Evolutionary conservation across 176 grass and related monocot genomes (phyloP), one percentile per base, ranked within the genome.

Genomic region (Melocanna baccifera): DNA sequence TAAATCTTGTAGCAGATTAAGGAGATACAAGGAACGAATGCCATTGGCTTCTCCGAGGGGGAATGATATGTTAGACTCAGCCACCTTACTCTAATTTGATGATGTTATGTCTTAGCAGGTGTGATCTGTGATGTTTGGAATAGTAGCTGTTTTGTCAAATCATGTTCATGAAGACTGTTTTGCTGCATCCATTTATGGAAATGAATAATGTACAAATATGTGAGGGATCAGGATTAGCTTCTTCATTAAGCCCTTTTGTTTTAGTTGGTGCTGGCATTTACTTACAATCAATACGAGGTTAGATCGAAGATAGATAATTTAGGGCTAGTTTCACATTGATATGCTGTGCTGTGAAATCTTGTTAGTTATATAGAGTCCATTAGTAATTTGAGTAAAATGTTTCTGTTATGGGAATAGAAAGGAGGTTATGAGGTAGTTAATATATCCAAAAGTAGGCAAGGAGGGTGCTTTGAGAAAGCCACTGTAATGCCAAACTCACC

Each of bases 31-130:
- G 39, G 13, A 78, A 67, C 10, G 13, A 63, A 53, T 76, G 63
- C 2, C 65, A 55, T 42, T 71, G 42, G 14, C 25, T 15, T 81
- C 70, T 64, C 23, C 16, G 10, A 64, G 56, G 23, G 45, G 42
- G 42, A 73, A 75, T 74, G 74, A 48, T 41, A 23, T 66, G 58
- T 61, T 82, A 71, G 37, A 20, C 64, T 82, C 55, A 46, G 41
- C 26, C 48, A 75, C 59, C 50, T 74, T 14, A 62, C 18, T 69
- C 51, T 62, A 13, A 76, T 62, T 62, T 79, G 32, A 74, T 79
- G 68, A 47, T 72, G 12, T 73, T 69, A 37, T 59, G 41, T 80
- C 59, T 46, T 69, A 68, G 8, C 37, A 73, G 1, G 9, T 69
- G 23, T 62, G 30, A 42, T 78, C 6, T 69, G 23, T 62, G 41